Evolutionary conservation across 805 yeast species (phyloP).

Genomic region (Ogataea sp.): DNA sequence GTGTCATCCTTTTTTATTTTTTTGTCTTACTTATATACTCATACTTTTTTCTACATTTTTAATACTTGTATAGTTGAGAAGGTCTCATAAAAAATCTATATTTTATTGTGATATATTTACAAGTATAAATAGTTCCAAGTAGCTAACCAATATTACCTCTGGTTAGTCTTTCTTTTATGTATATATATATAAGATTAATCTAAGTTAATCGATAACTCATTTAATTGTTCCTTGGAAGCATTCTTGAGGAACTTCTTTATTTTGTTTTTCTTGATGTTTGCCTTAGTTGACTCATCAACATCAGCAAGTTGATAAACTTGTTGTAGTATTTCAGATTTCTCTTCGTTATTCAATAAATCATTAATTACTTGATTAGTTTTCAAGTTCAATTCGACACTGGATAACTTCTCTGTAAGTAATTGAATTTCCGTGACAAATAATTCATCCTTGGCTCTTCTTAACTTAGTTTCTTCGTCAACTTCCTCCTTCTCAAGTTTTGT

Average conservation of each 20-base stretch:
- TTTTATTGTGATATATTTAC: background rate
- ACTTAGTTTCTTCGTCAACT: conserved; percentile 11
- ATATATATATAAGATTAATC: background rate
- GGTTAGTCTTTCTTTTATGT: background rate
- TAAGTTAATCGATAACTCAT: conserved; percentile 14
- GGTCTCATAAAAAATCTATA: too few species aligned
- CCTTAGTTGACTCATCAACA: conserved; percentile 28
- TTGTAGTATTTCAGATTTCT: background rate
- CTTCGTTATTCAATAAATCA: conserved; percentile 15
- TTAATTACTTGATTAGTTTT: conserved; percentile 10
- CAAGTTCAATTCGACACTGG: conserved; percentile 12
- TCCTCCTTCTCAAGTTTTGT: conserved; percentile 10
- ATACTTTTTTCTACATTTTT: too few species aligned
- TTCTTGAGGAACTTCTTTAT: conserved; percentile 47
- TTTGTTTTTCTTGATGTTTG: conserved; percentile 60
- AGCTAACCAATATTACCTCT: too few species aligned
- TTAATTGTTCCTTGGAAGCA: conserved; percentile 19
- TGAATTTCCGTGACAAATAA: conserved; percentile 20
- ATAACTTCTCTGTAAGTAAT: conserved; percentile 15
- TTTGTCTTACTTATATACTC: too few species aligned
- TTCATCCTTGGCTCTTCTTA: conserved; percentile 22
- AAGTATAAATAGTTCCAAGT: background rate
- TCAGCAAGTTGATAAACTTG: background rate
- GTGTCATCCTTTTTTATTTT: too few species aligned
- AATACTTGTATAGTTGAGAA: too few species aligned